phyloP scores from a whole-genome alignment of 2,329 filamentous ascomycete species.

The Neonectria magnoliae region DNA sequence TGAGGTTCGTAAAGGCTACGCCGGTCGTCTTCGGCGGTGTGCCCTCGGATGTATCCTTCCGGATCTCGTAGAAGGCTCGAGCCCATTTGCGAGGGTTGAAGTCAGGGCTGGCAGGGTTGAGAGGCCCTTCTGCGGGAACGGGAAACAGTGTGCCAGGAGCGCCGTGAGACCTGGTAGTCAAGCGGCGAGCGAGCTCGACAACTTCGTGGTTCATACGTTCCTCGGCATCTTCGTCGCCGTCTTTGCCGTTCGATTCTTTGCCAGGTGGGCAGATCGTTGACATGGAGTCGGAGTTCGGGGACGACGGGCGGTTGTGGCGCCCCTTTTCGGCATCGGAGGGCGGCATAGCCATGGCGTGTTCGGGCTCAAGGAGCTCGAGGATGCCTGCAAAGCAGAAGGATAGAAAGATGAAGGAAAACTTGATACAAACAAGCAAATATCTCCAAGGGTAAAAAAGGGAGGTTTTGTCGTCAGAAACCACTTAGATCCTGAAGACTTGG shows the following conservation, averaged over 20 bases:
- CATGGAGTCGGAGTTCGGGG: slow-evolving; percentile 3
- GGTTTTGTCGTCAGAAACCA: too few species aligned
- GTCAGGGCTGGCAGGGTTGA: slow-evolving; percentile 52
- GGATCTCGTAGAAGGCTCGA: slow-evolving; percentile 47
- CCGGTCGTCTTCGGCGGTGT: slow-evolving; percentile 66
- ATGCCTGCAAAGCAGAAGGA: not conserved
- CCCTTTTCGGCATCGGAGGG: slow-evolving; percentile 2
- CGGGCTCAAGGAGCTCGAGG: not conserved
- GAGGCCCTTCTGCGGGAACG: slow-evolving; percentile 24
- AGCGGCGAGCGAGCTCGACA: slow-evolving; percentile 24
- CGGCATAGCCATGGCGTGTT: not conserved
- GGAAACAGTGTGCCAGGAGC: slow-evolving; percentile 35
- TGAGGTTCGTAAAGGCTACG: slow-evolving; percentile 71
- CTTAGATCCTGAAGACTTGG: not conserved
- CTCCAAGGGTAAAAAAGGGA: too few species aligned
- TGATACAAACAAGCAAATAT: too few species aligned
- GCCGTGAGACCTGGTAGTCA: slow-evolving; percentile 22
- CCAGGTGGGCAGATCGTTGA: not conserved
- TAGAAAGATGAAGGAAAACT: not conserved
- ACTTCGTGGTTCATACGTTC: slow-evolving; percentile 10
- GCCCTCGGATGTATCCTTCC: slow-evolving; percentile 51
- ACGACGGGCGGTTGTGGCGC: not conserved
- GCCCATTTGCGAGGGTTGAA: slow-evolving; percentile 57
- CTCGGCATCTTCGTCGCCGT: slow-evolving; percentile 3
- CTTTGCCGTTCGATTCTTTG: slow-evolving; percentile 1